Conservation (phyloP, 148 eudicot genomes). For the Spergularia marina region DNA sequence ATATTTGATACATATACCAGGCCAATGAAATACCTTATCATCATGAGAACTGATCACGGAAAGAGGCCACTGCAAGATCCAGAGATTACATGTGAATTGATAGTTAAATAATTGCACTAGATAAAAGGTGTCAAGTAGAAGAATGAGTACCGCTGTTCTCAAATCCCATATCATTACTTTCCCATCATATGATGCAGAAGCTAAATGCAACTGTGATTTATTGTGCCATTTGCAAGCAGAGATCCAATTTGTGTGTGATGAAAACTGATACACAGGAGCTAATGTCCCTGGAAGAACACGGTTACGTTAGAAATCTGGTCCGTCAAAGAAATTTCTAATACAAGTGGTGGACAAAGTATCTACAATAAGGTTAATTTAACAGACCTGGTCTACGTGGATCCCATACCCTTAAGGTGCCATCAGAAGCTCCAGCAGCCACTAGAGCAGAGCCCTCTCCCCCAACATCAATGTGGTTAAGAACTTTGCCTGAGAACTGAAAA, state of each 20-base stretch:
- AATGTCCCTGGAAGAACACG: constrained; percentile 50
- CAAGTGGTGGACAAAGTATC: neutral
- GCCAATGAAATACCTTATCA: constrained; percentile 63
- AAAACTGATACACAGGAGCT: constrained; percentile 81
- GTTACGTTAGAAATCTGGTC: constrained; percentile 10
- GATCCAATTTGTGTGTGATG: constrained; percentile 88
- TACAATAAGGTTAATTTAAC: neutral
- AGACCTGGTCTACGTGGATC: constrained; percentile 98
- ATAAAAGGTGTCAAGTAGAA: neutral
- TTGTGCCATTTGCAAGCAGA: constrained; percentile 90
- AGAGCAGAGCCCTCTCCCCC: constrained; percentile 93
- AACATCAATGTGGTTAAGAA: constrained; percentile 68
- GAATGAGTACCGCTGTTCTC: constrained; percentile 70
- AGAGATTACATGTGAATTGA: constrained; percentile 11
- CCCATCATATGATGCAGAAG: constrained; percentile 86
- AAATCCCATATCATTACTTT: constrained; percentile 93
- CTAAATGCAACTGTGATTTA: constrained; percentile 83
- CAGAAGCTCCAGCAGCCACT: constrained; percentile 87
- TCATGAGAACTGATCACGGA: constrained; percentile 72
- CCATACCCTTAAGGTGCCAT: constrained; percentile 82
- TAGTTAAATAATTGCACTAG: neutral
- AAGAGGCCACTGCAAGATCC: constrained; percentile 80
- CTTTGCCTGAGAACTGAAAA: constrained; percentile 72
- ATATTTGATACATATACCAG: neutral
- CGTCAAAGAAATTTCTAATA: neutral